Conservation (phyloP, 805 yeast genomes). For the Kuraishia cidri region DNA sequence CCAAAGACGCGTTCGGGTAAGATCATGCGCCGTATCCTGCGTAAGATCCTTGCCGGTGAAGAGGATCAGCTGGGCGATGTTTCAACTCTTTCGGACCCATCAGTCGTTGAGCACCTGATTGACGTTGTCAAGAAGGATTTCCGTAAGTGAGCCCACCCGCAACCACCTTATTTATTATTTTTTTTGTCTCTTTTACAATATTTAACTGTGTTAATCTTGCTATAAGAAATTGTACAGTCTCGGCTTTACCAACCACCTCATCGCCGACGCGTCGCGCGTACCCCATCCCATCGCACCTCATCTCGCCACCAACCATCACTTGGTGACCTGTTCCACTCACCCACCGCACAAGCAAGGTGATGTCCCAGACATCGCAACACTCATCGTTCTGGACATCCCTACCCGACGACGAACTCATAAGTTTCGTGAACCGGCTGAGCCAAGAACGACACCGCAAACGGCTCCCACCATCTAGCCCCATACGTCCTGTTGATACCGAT, state of each 20-base stretch:
- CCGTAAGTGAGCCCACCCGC: neutral
- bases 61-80: slow-evolving; percentile 78
- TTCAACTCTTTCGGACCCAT: slow-evolving; percentile 71
- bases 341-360: neutral
- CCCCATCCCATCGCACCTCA: too few species aligned
- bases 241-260: too few species aligned
- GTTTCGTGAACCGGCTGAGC: slow-evolving; percentile 23
- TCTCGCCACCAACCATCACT: too few species aligned
- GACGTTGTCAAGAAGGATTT: slow-evolving; percentile 28
- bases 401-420: slow-evolving; percentile 26
- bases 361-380: neutral
- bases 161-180: neutral
- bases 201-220: too few species aligned
- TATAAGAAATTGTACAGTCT: too few species aligned
- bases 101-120: slow-evolving; percentile 59
- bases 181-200: neutral
- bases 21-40: slow-evolving; percentile 79
- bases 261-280: too few species aligned
- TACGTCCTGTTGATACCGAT: too few species aligned
- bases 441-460: slow-evolving; percentile 16
- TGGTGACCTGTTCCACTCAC: too few species aligned
- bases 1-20: slow-evolving; percentile 86
- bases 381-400: slow-evolving; percentile 22
- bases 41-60: slow-evolving; percentile 68
- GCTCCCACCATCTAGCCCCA: too few species aligned